Conservation (phyloP, 495 filamentous ascomycete species). For the Neurospora sp. region DNA sequence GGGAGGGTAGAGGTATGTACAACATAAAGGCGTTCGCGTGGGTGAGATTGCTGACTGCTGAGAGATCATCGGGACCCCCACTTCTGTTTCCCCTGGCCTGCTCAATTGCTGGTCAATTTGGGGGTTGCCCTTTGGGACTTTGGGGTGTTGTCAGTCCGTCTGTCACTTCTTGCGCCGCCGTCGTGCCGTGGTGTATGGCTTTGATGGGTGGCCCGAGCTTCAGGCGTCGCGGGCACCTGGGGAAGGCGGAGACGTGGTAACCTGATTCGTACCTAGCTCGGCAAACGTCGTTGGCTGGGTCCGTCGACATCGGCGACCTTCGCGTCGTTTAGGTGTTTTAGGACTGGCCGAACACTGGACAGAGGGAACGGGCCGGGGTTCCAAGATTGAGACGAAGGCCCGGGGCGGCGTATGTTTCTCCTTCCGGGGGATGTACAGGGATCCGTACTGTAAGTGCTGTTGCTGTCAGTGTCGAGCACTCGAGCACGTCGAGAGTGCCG, state of each 20-base stretch:
- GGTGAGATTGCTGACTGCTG: not conserved
- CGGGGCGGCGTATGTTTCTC: not conserved
- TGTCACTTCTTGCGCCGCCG: not conserved
- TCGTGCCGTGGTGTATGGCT: not conserved
- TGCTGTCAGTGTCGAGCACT: not conserved
- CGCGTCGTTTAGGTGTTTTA: not conserved
- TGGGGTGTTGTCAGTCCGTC: not conserved
- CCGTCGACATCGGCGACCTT: not conserved
- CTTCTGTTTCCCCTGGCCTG: not conserved
- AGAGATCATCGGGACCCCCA: not conserved
- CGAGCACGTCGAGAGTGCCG: not conserved
- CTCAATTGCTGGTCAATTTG: not conserved
- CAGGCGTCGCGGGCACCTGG: not conserved
- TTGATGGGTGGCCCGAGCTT: not conserved
- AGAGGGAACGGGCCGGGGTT: not conserved
- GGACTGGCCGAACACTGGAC: not conserved
- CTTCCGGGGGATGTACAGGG: not conserved
- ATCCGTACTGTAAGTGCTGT: not conserved
- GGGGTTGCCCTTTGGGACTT: not conserved
- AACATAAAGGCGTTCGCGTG: not conserved
- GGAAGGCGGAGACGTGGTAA: not conserved
- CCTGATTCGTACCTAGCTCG: not conserved
- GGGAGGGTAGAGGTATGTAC: not conserved
- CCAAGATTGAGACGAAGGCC: not conserved
- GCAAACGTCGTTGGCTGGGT: not conserved